Evolutionary conservation across 352 stramenopile species (phyloP).

Genomic region (Achlya hypogyna): DNA sequence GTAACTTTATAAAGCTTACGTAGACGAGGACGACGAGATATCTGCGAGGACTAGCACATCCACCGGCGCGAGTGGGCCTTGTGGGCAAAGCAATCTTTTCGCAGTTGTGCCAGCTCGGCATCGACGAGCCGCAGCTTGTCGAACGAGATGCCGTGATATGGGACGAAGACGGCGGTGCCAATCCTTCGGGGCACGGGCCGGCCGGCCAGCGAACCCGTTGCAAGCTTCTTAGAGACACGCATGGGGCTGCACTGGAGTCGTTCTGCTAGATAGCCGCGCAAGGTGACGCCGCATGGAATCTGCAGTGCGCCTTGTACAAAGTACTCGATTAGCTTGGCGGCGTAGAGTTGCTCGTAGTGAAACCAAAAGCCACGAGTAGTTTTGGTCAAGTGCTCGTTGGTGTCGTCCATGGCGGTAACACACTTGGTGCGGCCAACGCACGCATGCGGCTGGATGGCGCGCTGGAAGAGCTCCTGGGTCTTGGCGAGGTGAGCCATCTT

Average conservation of each 20-base stretch:
- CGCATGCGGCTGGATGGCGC: background rate
- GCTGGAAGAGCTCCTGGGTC: background rate
- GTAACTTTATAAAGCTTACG: background rate
- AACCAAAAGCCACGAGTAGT: conserved; percentile 60
- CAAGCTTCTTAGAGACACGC: conserved; percentile 71
- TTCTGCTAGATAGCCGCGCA: conserved; percentile 55
- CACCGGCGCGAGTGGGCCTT: background rate
- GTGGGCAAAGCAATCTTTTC: conserved; percentile 5
- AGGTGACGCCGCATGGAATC: conserved; percentile 46
- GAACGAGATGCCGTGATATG: background rate
- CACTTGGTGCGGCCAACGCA: background rate
- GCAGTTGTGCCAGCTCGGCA: background rate
- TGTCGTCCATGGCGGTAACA: background rate
- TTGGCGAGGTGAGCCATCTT: background rate
- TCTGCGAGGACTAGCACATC: background rate
- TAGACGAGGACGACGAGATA: background rate
- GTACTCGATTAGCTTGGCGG: conserved; percentile 46
- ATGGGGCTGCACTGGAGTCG: conserved; percentile 64
- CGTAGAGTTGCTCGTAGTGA: conserved; percentile 56
- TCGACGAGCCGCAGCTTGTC: background rate
- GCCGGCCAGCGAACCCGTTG: conserved; percentile 29
- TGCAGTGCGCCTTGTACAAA: conserved; percentile 60
- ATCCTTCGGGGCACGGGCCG: background rate
- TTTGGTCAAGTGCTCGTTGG: background rate
- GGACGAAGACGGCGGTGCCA: background rate